Evolutionary conservation across 257 asterid species (phyloP).

Genomic region (Solanum chmielewskii): DNA sequence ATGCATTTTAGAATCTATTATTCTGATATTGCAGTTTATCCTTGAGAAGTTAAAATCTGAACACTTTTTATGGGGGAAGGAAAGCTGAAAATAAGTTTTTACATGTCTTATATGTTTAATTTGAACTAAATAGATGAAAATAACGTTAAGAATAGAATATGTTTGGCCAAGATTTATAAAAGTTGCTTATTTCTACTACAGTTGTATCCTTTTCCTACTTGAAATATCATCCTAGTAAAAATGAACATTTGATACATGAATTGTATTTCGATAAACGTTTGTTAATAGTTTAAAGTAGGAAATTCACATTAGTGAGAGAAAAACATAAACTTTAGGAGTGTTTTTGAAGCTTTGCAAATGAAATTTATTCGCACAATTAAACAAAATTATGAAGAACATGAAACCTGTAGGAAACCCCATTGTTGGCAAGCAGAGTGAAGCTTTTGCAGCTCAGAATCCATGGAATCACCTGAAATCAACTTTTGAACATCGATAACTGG

Average conservation of each 20-base stretch:
- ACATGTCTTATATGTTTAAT: neutral
- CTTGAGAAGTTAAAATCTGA: neutral
- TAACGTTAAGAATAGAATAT: too few species aligned
- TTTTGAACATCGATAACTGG: constrained; percentile 26
- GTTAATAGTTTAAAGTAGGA: neutral
- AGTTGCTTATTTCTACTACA: too few species aligned
- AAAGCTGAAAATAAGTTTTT: neutral
- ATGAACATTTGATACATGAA: too few species aligned
- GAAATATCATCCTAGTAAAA: too few species aligned
- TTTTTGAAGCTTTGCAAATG: too few species aligned
- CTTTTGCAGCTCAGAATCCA: constrained; percentile 15
- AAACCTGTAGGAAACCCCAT: constrained; percentile 63
- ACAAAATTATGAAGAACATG: neutral
- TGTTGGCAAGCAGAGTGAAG: constrained; percentile 50
- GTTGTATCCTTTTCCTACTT: too few species aligned
- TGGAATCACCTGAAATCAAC: constrained; percentile 11
- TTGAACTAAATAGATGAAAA: neutral
- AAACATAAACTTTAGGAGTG: too few species aligned
- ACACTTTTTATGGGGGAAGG: too few species aligned
- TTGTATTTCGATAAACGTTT: too few species aligned
- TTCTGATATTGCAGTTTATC: neutral
- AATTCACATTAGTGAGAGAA: neutral
- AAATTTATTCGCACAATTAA: neutral
- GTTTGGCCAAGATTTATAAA: too few species aligned
- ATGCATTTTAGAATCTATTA: neutral